Percentiles rank a stretch among this genome's conserved stretches.
Conservation (phyloP, 2,329 filamentous ascomycete species). For the Hawksworthiomyces lignivorus region DNA sequence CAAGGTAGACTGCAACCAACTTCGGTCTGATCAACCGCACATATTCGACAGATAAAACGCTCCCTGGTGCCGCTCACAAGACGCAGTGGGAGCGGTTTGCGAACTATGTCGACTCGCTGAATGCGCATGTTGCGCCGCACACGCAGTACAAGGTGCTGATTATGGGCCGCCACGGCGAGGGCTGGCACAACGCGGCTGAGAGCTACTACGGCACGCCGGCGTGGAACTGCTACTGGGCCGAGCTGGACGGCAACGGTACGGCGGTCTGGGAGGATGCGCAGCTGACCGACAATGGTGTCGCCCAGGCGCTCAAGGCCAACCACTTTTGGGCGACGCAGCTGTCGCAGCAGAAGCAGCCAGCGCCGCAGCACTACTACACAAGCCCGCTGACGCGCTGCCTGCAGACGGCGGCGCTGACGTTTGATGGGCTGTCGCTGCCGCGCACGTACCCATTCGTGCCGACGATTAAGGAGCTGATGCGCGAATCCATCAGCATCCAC, state of each 20-base stretch:
- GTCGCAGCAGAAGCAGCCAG: slow-evolving; percentile 44
- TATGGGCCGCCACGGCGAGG: slow-evolving; percentile 63
- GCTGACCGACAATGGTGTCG: slow-evolving; percentile 48
- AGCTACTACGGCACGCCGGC: slow-evolving; percentile 58
- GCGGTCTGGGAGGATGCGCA: slow-evolving; percentile 55
- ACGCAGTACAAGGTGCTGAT: slow-evolving; percentile 57
- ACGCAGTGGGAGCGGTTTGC: slow-evolving; percentile 6
- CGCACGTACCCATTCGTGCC: slow-evolving; percentile 44
- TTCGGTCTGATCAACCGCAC: slow-evolving; percentile 5
- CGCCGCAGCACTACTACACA: slow-evolving; percentile 57
- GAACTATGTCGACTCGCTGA: slow-evolving; percentile 1
- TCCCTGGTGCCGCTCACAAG: not conserved
- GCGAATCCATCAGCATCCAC: slow-evolving; percentile 60
- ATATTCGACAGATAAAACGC: slow-evolving; percentile 2
- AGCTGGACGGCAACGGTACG: slow-evolving; percentile 56
- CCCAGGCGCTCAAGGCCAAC: slow-evolving; percentile 51
- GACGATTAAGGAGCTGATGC: slow-evolving; percentile 54
- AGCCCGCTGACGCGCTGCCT: slow-evolving; percentile 57
- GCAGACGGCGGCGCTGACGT: slow-evolving; percentile 56
- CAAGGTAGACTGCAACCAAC: not conserved
- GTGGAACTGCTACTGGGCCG: slow-evolving; percentile 64
- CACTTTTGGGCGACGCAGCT: slow-evolving; percentile 51
- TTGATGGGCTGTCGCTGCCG: slow-evolving; percentile 45
- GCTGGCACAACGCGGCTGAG: slow-evolving; percentile 56
- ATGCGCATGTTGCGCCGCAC: not conserved